Evolutionary conservation across 208 protist genomes (phyloP).

Genomic region (Trypanosoma scelopori): DNA sequence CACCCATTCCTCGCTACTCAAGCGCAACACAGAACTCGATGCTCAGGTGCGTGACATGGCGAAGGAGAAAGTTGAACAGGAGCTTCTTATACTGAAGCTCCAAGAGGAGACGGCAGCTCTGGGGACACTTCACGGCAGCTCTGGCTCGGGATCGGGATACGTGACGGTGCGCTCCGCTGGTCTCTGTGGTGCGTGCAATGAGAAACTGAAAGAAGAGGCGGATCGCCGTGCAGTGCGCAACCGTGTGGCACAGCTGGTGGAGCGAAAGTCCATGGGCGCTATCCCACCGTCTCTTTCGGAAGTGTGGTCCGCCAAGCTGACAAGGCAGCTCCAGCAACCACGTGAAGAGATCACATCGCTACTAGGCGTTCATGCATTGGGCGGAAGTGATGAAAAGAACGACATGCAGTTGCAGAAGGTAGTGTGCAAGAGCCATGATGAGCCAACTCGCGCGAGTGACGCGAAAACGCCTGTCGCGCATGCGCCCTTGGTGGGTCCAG

Average conservation of each 20-base stretch:
- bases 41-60: conserved; percentile 14
- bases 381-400: not conserved
- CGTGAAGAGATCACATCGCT: not conserved
- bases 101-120: conserved; percentile 5
- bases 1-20: not conserved
- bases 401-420: not conserved
- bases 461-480: too few relatives aligned
- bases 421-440: not conserved
- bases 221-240: conserved; percentile 2
- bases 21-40: conserved; percentile 13
- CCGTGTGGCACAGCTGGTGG: conserved; percentile 8
- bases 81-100: conserved; percentile 10
- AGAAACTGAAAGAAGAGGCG: conserved; percentile 9
- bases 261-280: conserved; percentile 7
- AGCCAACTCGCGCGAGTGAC: not conserved
- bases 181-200: conserved; percentile 16
- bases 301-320: not conserved
- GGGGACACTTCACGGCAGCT: conserved; percentile 5
- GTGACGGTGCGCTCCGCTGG: conserved; percentile 17
- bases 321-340: not conserved
- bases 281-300: conserved; percentile 9
- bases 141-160: conserved; percentile 4
- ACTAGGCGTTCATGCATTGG: too few relatives aligned
- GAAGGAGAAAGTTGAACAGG: conserved; percentile 10
- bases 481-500: too few relatives aligned